Evolutionary conservation across 305 asterid species (phyloP), one percentile per base, ranked within the genome.

Genomic region (Fraxinus xanthoxyloides): DNA sequence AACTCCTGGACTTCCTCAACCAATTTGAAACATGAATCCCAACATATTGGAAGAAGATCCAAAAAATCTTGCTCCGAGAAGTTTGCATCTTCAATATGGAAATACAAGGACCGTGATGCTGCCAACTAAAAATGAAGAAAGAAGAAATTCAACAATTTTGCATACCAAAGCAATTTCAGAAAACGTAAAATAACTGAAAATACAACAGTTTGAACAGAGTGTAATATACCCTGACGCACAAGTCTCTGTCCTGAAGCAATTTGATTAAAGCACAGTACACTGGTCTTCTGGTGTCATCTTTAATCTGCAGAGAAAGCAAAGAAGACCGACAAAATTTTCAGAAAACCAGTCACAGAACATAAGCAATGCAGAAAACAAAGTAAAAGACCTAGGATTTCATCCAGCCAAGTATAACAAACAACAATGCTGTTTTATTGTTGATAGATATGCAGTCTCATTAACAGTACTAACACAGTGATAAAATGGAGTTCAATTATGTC

Each of bases 1-100:
- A 96, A 92, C 86, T 96, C 99, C 81, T 93, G 93, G 51, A 93
- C 98, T 85, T 94, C 98, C 81, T 94, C 98, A 34, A 90, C 92
- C 87, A 96, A 86, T 84, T 91, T 90, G 89, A 96, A 96, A 85
- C 98, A 90, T 59, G 92, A 89, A 84, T 96, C 96, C 98, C 97
- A 96, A 87, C 97, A 96, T 21, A 87, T 72, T 1, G 96, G 93
- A 85, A 94, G 93, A 90, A 96, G 98, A 89, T 94, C 97, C 31
- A 84, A 87, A 80, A 94, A 96, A 32, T 93, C 98, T 82, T 84
- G 86, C 89, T 96, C 97, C 7, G 96, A 90, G 91, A 96, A 96
- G 83, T 90, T 92, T 80, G 95, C 98, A 89, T 96, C 99, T 80
- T 94, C 99, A 85, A 94, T 89, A 86, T 94, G 98, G 85, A 90